These are phyloP conservation scores for Prunus dulcis DNA, from an alignment of 306 rosid genomes.

Conservation along the genomic window DNA sequence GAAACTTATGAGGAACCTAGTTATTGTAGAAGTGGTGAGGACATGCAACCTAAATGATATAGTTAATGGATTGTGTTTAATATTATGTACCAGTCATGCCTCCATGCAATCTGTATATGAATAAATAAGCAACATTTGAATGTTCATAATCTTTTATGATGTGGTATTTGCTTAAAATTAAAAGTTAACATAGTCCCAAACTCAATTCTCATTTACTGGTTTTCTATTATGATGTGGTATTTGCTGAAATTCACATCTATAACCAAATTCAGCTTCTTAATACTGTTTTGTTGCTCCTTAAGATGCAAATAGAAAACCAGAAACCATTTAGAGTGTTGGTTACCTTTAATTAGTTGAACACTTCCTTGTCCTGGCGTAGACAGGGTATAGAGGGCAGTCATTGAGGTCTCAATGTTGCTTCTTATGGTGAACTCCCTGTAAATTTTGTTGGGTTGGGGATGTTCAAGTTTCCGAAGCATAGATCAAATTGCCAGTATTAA, in stretches of 20 bases:
- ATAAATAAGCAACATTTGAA: neutral
- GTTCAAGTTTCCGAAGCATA: conserved; percentile 87
- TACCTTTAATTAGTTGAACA: neutral
- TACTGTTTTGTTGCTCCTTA: neutral
- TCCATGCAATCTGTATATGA: neutral
- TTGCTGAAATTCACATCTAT: neutral
- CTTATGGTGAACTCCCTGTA: conserved; percentile 55
- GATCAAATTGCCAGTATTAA: conserved; percentile 50
- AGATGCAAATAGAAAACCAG: neutral
- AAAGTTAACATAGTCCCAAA: too few relatives aligned
- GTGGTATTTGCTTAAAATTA: too few relatives aligned
- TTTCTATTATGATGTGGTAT: too few relatives aligned
- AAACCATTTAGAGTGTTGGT: neutral
- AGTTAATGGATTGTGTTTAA: neutral
- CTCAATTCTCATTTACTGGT: too few relatives aligned
- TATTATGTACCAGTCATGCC: neutral
- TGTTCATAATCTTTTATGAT: neutral
- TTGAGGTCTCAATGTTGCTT: neutral
- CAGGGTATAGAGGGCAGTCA: neutral
- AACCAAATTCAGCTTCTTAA: neutral
- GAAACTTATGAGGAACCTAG: neutral
- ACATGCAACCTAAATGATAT: conserved; percentile 4
- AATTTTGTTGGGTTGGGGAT: conserved; percentile 28
- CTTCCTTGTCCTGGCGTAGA: neutral
- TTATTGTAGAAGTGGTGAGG: neutral